Percentiles rank a stretch among this genome's conserved stretches.
These are phyloP conservation scores for Singerocomus rubriflavus DNA, from an alignment of 1,284 basidiomycete species.

Conservation along the genomic window DNA sequence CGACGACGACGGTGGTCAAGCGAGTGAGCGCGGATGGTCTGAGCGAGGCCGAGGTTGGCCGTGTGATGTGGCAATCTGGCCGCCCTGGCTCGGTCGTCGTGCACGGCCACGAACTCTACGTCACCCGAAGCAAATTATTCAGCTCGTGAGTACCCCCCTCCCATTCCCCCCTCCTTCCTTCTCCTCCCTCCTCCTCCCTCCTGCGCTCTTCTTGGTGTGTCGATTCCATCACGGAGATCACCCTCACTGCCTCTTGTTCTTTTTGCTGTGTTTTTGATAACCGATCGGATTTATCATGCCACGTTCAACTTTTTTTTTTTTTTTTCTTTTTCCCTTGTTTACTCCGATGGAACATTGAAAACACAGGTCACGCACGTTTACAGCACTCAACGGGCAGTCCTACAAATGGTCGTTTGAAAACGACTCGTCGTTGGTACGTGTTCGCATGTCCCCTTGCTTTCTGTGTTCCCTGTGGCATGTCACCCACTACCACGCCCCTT, in stretches of 20 bases:
- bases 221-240: neutral
- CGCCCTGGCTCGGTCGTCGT: slow-evolving; percentile 29
- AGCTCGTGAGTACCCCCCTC: slow-evolving; percentile 27
- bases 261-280: too few species aligned
- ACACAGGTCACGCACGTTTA: slow-evolving; percentile 32
- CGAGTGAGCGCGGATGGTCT: slow-evolving; percentile 27
- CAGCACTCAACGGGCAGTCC: slow-evolving; percentile 34
- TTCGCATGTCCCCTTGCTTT: too few species aligned
- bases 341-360: slow-evolving; percentile 6
- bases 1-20: slow-evolving; percentile 24
- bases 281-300: too few species aligned
- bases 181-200: neutral
- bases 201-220: neutral
- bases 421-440: slow-evolving; percentile 30
- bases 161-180: too few species aligned
- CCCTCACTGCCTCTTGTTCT: neutral
- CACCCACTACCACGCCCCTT: too few species aligned
- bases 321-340: neutral
- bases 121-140: slow-evolving; percentile 27
- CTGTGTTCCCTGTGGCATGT: too few species aligned
- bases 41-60: slow-evolving; percentile 26
- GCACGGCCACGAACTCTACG: slow-evolving; percentile 27
- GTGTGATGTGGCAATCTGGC: slow-evolving; percentile 32
- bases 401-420: slow-evolving; percentile 36
- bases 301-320: too few species aligned